A percentile compares a stretch with the other conserved stretches of the same genome.
phyloP scores from a whole-genome alignment of 345 rosid species.

The Tarenaya hassleriana region DNA sequence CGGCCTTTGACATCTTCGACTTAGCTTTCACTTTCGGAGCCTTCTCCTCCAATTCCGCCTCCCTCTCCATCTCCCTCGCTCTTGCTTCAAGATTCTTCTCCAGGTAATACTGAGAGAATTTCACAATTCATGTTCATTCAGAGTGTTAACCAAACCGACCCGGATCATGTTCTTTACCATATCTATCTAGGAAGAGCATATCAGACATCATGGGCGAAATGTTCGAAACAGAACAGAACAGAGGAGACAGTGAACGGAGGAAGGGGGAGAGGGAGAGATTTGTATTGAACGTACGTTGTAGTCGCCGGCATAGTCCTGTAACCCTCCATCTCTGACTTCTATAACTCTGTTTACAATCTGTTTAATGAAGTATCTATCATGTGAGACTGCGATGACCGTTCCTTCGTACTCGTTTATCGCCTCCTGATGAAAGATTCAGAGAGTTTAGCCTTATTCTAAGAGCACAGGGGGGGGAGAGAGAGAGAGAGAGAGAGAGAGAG shows the following conservation, averaged over 20 bases:
- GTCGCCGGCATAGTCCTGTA: conserved; percentile 80
- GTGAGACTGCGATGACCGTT: conserved; percentile 81
- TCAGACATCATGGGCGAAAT: not conserved
- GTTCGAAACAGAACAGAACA: not conserved
- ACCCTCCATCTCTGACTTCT: conserved; percentile 60
- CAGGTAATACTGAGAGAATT: conserved; percentile 65
- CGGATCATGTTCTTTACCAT: too few species aligned
- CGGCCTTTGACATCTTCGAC: conserved; percentile 98
- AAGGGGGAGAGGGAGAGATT: too few species aligned
- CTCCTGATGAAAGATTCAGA: conserved; percentile 44
- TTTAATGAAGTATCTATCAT: conserved; percentile 85
- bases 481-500: not conserved
- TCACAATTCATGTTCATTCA: too few species aligned
- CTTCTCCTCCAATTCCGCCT: conserved; percentile 74
- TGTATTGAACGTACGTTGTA: conserved; percentile 48
- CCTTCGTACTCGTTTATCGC: conserved; percentile 83
- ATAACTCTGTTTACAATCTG: conserved; percentile 94
- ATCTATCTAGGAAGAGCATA: not conserved
- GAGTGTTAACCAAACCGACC: too few species aligned
- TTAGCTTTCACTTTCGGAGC: conserved; percentile 92
- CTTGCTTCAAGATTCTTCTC: conserved; percentile 95
- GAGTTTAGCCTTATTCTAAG: conserved; percentile 4
- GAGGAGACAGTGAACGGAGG: too few species aligned
- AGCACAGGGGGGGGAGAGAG: not conserved
- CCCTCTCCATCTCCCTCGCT: conserved; percentile 67